phyloP scores from a whole-genome alignment of 208 protist genomes.

The Entamoeba histolytica region DNA sequence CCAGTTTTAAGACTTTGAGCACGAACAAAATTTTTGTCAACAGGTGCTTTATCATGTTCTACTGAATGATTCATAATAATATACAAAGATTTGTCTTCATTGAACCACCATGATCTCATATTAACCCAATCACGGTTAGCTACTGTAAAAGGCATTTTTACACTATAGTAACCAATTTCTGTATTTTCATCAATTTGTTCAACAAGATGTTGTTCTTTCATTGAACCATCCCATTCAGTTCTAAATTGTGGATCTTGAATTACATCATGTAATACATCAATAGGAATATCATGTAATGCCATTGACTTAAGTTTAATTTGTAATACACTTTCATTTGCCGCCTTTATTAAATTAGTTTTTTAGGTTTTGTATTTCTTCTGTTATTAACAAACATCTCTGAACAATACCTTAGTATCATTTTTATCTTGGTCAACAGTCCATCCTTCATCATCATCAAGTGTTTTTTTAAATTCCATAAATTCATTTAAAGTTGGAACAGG shows the following conservation, averaged over 20 bases:
- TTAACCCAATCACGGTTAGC: neutral
- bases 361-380: too few relatives aligned
- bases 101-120: neutral
- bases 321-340: neutral
- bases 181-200: neutral
- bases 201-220: neutral
- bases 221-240: neutral
- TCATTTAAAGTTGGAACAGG: neutral
- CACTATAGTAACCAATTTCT: neutral
- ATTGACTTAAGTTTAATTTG: neutral
- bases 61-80: neutral
- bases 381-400: neutral
- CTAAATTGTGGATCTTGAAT: neutral
- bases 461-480: neutral
- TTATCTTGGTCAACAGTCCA: neutral
- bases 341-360: too few relatives aligned
- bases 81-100: neutral
- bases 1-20: neutral
- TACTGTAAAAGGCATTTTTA: neutral
- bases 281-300: neutral
- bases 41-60: neutral
- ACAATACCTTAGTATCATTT: neutral
- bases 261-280: neutral
- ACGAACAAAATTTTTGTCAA: neutral
- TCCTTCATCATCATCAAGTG: neutral